Evolutionary conservation across 805 yeast species (phyloP).

Genomic region (Ogataea henricii): DNA sequence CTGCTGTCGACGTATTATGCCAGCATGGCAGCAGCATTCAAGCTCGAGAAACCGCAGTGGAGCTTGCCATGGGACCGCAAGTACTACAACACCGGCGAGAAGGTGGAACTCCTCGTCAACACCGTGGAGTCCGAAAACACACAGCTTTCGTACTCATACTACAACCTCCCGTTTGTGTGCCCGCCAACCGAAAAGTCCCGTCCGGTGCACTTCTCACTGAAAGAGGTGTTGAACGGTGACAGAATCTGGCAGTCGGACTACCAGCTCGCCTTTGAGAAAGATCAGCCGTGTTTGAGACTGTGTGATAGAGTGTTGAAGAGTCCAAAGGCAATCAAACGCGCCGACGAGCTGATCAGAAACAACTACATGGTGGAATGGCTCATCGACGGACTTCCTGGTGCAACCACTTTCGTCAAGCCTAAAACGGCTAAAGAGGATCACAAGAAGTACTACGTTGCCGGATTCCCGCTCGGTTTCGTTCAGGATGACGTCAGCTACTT

Average conservation of each 20-base stretch:
- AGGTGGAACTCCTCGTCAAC: constrained; percentile 70
- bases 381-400: constrained; percentile 83
- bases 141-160: constrained; percentile 74
- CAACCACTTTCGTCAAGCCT: constrained; percentile 72
- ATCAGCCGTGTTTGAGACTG: constrained; percentile 61
- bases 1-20: neutral
- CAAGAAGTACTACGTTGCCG: constrained; percentile 74
- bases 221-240: constrained; percentile 81
- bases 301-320: constrained; percentile 67
- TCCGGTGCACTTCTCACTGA: constrained; percentile 67
- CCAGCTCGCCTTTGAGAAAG: constrained; percentile 61
- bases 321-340: constrained; percentile 48
- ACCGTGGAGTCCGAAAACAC: constrained; percentile 78
- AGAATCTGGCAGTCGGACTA: constrained; percentile 76
- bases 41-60: constrained; percentile 12
- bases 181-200: constrained; percentile 58
- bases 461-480: constrained; percentile 80
- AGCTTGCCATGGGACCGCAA: constrained; percentile 38
- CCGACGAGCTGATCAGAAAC: constrained; percentile 60
- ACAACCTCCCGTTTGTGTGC: constrained; percentile 79
- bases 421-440: constrained; percentile 48
- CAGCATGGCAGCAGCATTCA: constrained; percentile 11
- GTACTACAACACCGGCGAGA: constrained; percentile 52
- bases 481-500: constrained; percentile 60
- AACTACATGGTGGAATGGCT: constrained; percentile 84